Base-by-base conservation (phyloP, 2,329 filamentous ascomycete genomes). In the Fusarium kyushuense region DNA sequence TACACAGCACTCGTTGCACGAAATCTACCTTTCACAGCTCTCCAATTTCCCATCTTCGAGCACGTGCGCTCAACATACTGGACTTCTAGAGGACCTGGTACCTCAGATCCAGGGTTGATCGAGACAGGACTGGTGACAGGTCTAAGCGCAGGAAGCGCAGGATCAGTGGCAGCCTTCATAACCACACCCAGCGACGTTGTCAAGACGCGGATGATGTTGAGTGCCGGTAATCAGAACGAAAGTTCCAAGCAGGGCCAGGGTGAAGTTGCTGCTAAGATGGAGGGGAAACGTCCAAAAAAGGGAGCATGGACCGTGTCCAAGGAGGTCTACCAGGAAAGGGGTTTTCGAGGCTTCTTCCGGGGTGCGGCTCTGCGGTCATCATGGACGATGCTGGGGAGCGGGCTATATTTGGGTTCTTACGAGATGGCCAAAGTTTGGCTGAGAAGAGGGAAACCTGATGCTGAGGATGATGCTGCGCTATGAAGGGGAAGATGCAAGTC, bases 21-120 rank as follows among this genome's bases (percentile, higher is more conserved):
- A 3, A 97, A 97, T 76, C 78, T 97, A 5, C 94, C 94, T 0
- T 96, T 95, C 70, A 97, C 93, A 5, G 93, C 92, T 1, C 83
- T 97, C 70, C 93, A 97, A 74, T 97, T 97, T 70, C 94, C 94
- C 6, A 84, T 96, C 70, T 97, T 96, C 74, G 94, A 97, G 80
- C 82, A 87, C 46, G 73, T 93, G 54, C 89, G 91, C 58, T 77
- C 79, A 36, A 76, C 74, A 6, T 84, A 93, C 13, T 82, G 82
- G 82, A 61, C 74, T 23, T 70, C 73, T 47, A 73, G 76, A 64
- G 78, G 10, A 48, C 73, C 76, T 51, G 53, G 64, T 23, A 52
- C 27, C 21, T 46, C 72, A 52, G 65, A 72, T 17, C 51, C 59
- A 27, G 72, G 65, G 4, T 74, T 96, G 16, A 68, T 87, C 7